Base-by-base conservation (phyloP, 805 yeast genomes). In the Vanderwaltozyma tropicalis region DNA sequence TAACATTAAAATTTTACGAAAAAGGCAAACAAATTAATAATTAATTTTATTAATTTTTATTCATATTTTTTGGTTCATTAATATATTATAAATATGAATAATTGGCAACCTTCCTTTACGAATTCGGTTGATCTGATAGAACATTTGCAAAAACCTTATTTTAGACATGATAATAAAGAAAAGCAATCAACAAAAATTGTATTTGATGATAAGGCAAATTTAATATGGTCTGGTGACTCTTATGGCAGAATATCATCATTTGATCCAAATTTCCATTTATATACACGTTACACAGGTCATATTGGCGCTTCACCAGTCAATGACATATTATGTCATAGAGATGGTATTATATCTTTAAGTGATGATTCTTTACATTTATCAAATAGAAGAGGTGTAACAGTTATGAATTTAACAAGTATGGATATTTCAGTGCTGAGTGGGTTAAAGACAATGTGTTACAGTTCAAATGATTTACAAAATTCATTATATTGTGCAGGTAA, bases 221-320 rank as follows among this genome's bases (percentile, higher is more conserved):
- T 92, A 32, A 54, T 88, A 2, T 89, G 97, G 97, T 68, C 79
- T 1, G 95, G 94, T 14, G 92, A 84, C 26, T 47, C 64, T 1
- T 68, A 64, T 28, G 83, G 88, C 4, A 58, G 67, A 31, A 50
- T 69, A 0, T 58, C 66, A 4, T 63, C 71, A 2, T 67, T 55
- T 35, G 78, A 73, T 11, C 65, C 69, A 10, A 62, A 65, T 10
- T 58, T 78, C 34, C 61, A 64, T 5, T 69, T 78, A 3, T 83
- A 81, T 50, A 70, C 80, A 4, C 62, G 81, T 24, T 74, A 73
- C 40, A 57, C 62, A 16, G 80, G 76, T 0, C 81, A 76, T 37
- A 50, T 60, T 19, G 57, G 59, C 36, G 51, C 59, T 3, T 50
- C 64, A 0, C 64, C 76, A 0, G 72, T 80, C 1, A 53, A 61